These are phyloP conservation scores for Arctium minus DNA, from an alignment of 129 eudicot genomes.

Conservation along the genomic window DNA sequence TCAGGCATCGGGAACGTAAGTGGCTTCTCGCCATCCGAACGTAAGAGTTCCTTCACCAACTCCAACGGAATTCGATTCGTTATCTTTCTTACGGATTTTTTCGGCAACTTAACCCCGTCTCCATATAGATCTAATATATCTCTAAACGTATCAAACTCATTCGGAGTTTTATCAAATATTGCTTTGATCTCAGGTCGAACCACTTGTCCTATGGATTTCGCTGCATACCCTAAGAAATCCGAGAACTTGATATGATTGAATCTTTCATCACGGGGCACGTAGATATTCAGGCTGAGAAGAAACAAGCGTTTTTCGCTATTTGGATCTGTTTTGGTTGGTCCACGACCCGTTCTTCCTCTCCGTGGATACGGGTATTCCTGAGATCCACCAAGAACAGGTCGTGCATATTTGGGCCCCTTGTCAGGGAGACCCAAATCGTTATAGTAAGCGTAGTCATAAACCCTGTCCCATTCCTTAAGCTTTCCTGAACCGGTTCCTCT, in stretches of 20 bases:
- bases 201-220: slow-evolving; percentile 65
- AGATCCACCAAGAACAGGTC: slow-evolving; percentile 81
- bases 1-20: slow-evolving; percentile 68
- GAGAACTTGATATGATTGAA: slow-evolving; percentile 67
- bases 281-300: slow-evolving; percentile 52
- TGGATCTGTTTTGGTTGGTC: slow-evolving; percentile 57
- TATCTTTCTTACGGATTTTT: slow-evolving; percentile 21
- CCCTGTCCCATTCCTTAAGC: slow-evolving; percentile 85
- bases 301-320: slow-evolving; percentile 53
- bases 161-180: slow-evolving; percentile 51
- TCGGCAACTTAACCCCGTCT: slow-evolving; percentile 45
- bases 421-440: slow-evolving; percentile 84
- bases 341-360: slow-evolving; percentile 76
- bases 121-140: slow-evolving; percentile 53
- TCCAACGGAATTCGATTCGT: slow-evolving; percentile 50
- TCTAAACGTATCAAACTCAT: slow-evolving; percentile 59
- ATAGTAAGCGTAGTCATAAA: slow-evolving; percentile 79
- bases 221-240: slow-evolving; percentile 68
- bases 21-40: slow-evolving; percentile 56
- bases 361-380: slow-evolving; percentile 77
- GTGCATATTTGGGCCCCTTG: slow-evolving; percentile 52
- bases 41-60: slow-evolving; percentile 50
- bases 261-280: slow-evolving; percentile 72
- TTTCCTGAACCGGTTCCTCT: slow-evolving; percentile 60
- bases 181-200: slow-evolving; percentile 55